Percentiles rank a stretch among this genome's conserved stretches.
These are phyloP conservation scores for Phlebiopsis gigantea DNA, from an alignment of 768 basidiomycete species.

Conservation along the genomic window DNA sequence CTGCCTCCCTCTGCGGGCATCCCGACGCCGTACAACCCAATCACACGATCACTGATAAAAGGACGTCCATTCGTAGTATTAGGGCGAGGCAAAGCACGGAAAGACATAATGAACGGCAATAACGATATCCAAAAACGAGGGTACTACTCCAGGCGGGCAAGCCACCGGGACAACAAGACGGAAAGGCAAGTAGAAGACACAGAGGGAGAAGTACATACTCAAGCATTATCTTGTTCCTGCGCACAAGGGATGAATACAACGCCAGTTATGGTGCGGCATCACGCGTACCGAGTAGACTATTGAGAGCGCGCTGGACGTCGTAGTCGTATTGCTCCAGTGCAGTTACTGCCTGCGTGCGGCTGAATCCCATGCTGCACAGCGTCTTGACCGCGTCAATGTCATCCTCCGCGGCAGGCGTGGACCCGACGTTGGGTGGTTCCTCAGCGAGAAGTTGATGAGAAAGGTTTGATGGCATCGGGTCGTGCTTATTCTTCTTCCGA, in stretches of 20 bases:
- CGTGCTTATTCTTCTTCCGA: constrained; percentile 65
- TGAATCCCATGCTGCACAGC: constrained; percentile 89
- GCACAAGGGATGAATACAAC: constrained; percentile 6
- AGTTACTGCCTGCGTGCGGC: constrained; percentile 69
- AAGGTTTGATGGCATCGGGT: constrained; percentile 31
- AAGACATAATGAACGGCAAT: constrained; percentile 10
- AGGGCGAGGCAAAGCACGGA: constrained; percentile 5
- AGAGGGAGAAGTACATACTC: constrained; percentile 13
- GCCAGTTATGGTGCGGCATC: background rate
- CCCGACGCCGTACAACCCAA: background rate
- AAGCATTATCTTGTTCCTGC: constrained; percentile 22
- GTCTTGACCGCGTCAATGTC: constrained; percentile 76
- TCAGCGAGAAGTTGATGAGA: constrained; percentile 32
- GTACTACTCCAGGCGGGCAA: constrained; percentile 8
- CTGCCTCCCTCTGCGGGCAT: background rate
- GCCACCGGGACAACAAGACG: background rate
- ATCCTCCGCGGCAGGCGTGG: constrained; percentile 56
- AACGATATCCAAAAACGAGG: constrained; percentile 16
- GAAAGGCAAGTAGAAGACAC: background rate
- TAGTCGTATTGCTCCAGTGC: constrained; percentile 85
- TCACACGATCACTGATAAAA: background rate
- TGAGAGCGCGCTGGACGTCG: constrained; percentile 73
- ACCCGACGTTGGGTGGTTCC: constrained; percentile 23
- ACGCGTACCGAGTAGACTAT: constrained; percentile 53
- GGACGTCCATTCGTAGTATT: constrained; percentile 10